Evolutionary conservation across 1,284 basidiomycete species (phyloP), one percentile per base, ranked within the genome.

Genomic region (Ustanciosporium gigantosporum): DNA sequence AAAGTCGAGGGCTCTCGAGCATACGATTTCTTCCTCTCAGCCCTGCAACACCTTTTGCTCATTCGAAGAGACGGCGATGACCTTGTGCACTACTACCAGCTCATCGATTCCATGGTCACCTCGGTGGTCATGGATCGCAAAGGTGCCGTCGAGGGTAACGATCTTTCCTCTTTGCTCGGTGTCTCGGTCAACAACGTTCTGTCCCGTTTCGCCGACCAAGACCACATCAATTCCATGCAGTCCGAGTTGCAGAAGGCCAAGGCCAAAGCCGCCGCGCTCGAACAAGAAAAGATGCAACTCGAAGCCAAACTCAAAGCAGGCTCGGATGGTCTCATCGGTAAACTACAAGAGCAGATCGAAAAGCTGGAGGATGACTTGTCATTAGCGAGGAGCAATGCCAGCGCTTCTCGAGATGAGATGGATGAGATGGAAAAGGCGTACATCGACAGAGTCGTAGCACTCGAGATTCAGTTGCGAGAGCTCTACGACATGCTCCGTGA

Each of bases 401-500:
- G 60, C 3, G 70, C 74, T 3, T 50, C 76, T 2, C 70, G 79
- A 39, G 52, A 51, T 3, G 88, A 92, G 74, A 81, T 96, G 65
- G 86, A 86, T 55, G 84, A 85, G 37, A 90, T 94, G 81, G 89
- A 88, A 74, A 80, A 81, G 25, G 86, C 85, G 11, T 94, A 94
- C 73, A 89, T 94, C 71, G 88, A 91, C 57, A 86, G 87, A 57
- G 90, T 96, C 48, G 83, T 85, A 1, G 89, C 91, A 74, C 85
- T 96, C 15, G 91, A 96, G 76, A 83, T 88, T 6, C 90, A 95
- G 81, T 93, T 94, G 56, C 85, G 90, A 81, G 93, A 96, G 78
- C 79, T 96, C 16, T 96, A 94, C 82, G 86, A 90, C 36, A 85
- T 88, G 61, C 84, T 86, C 45, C 85, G 88, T 47, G 81, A 90